Base-by-base conservation (phyloP, 1,284 basidiomycete species). In the Lentinus polychrous region DNA sequence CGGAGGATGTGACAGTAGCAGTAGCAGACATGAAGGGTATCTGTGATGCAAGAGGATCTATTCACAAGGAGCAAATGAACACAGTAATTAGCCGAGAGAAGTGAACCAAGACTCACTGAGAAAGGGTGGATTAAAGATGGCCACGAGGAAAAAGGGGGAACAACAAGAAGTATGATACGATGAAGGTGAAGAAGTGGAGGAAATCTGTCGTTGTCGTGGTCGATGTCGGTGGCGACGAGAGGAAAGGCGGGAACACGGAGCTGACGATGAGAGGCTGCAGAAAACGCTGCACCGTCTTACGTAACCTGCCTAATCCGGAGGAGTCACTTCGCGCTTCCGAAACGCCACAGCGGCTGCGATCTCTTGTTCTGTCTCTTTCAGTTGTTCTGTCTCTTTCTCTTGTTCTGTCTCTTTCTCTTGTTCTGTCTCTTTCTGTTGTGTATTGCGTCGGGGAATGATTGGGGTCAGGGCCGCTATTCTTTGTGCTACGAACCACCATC, bases 221-320 rank as follows among this genome's bases (percentile, higher is more conserved):
- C 34, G 44, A 31, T 39, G 51, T 35, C 14, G 23, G 44, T 48
- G 45, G 51, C 45, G 35, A 39, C 45, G 42, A 45, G 42, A 45
- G 27, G 5, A 27, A 27, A 27, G 45, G 27, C 43, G 37, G 42
- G n/a, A n/a, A n/a, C n/a, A 48, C 20, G 42, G 24, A 23, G 20
- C 15, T 15, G 34, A 42, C 47, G 48, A 48, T 35, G 50, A 41
- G 39, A 24, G 34, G 34, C 36, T 41, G 24, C 41, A 46, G 42
- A 46, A 47, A 43, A 43, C 45, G 39, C 27, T 31, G 18, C 39
- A 44, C 27, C 27, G 40, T 37, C 22, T 45, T 46, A 38, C 49
- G 43, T 45, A 45, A 49, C 24, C 49, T 35, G 2, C 42, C 42
- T 31, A 27, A 20, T 43, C 20, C 22, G 40, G 11, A 42, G 20